Evolutionary conservation across 2,329 filamentous ascomycete species (phyloP), one percentile per base, ranked within the genome.

Genomic region (Pseudogymnoascus sp.): DNA sequence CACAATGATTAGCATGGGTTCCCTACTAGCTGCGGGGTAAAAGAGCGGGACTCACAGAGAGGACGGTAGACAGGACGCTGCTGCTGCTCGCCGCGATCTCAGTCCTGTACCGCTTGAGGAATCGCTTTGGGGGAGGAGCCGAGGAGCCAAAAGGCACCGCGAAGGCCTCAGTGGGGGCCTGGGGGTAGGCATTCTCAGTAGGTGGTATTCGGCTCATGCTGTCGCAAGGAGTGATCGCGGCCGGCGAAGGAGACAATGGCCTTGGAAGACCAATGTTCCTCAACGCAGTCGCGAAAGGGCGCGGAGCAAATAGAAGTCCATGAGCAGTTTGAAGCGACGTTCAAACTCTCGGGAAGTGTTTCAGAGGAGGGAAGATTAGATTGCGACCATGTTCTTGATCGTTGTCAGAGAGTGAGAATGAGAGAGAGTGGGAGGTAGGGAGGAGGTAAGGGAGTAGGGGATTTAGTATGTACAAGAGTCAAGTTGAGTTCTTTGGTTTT

Each of bases 11-110:
- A 69, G 66, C 62, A 64, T 37, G 33, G 38, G 21, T 11, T 33
- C 21, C 62, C 14, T 11, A 50, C 59, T 33, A 60, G 14, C 61
- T 31, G 59, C 50, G 21, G 60, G 62, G 40, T 25, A 21, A 31
- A 60, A 63, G n/a, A 40, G 28, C 18, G 44, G 37, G 28, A 72
- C 79, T 70, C 71, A 83, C 81, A n/a, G 90, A 88, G 67, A 83
- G 81, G 72, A 91, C 82, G 44, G 90, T 94, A 38, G 89, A 91
- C 63, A 93, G 80, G 67, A 92, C 81, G 75, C 88, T 92, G 72
- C 88, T 89, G 40, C 85, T 80, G 75, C 87, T 89, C 50, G 91
- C 90, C 65, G 90, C 85, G 68, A 94, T 85, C 76, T 93, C 89
- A 59, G 88, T 92, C 67, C 89, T 84, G 75, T 94, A 93, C 68